Conservation (phyloP, 2,329 filamentous ascomycete genomes). For the Fusarium sp. region DNA sequence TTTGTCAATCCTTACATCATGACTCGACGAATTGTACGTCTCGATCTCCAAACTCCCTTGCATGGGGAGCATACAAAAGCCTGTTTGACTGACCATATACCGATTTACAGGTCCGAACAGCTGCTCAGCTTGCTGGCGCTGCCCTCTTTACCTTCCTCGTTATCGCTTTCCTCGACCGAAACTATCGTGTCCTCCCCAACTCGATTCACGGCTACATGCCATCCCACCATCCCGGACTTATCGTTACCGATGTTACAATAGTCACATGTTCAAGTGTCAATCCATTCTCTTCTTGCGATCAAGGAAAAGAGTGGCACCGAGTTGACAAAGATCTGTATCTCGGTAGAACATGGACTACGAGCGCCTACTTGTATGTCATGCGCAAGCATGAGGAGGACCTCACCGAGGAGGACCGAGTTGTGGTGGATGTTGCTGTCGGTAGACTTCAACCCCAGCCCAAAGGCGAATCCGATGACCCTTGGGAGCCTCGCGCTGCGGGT, state of each 20-base stretch:
- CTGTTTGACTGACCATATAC: conserved; percentile 12
- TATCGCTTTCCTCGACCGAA: conserved; percentile 85
- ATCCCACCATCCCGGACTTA: conserved; percentile 82
- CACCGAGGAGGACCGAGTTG: conserved; percentile 76
- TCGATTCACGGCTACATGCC: conserved; percentile 89
- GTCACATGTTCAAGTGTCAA: conserved; percentile 81
- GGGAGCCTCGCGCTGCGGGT: conserved; percentile 82
- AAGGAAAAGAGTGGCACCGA: conserved; percentile 81
- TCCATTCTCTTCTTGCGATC: conserved; percentile 77
- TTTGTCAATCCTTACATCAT: conserved; percentile 42
- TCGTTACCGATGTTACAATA: conserved; percentile 87
- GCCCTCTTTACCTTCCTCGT: conserved; percentile 75
- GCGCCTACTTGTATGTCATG: conserved; percentile 83
- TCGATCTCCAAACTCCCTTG: background rate
- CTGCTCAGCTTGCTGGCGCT: conserved; percentile 78
- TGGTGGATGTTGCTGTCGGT: conserved; percentile 82
- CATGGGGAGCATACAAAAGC: background rate
- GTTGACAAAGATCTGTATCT: conserved; percentile 92
- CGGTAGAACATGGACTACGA: conserved; percentile 76
- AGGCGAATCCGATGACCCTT: conserved; percentile 67
- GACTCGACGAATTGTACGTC: conserved; percentile 54
- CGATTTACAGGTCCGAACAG: conserved; percentile 67
- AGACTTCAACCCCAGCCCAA: conserved; percentile 71
- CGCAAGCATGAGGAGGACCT: conserved; percentile 90
- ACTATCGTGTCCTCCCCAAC: conserved; percentile 86